Evolutionary conservation across 2,329 filamentous ascomycete genomes (phyloP).

Genomic region (Tolypocladium tropicale): DNA sequence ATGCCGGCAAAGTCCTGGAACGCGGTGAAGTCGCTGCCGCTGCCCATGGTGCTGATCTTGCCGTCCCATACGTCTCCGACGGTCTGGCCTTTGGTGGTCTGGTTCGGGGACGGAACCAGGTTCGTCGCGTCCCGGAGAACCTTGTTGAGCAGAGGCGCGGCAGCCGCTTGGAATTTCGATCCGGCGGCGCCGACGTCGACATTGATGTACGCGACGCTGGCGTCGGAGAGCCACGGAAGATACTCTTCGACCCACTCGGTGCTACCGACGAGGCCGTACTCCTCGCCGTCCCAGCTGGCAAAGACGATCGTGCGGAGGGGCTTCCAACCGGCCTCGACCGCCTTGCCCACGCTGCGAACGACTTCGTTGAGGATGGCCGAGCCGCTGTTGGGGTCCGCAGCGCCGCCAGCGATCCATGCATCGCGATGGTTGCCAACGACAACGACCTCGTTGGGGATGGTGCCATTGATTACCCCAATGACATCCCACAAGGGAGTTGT

Average conservation of each 20-base stretch:
- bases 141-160: slow-evolving; percentile 67
- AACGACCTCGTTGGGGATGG: slow-evolving; percentile 73
- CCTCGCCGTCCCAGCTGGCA: slow-evolving; percentile 72
- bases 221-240: slow-evolving; percentile 63
- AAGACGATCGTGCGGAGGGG: slow-evolving; percentile 84
- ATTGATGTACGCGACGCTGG: slow-evolving; percentile 76
- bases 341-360: slow-evolving; percentile 62
- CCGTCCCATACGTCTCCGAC: slow-evolving; percentile 60
- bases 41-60: slow-evolving; percentile 55
- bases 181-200: slow-evolving; percentile 67
- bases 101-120: slow-evolving; percentile 61
- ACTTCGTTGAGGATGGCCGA: slow-evolving; percentile 73
- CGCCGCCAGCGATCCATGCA: slow-evolving; percentile 80
- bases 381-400: slow-evolving; percentile 73
- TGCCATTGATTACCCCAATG: slow-evolving; percentile 85
- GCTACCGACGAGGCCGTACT: slow-evolving; percentile 77
- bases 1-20: slow-evolving; percentile 65
- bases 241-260: slow-evolving; percentile 94
- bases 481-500: slow-evolving; percentile 84
- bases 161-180: slow-evolving; percentile 50
- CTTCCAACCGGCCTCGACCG: slow-evolving; percentile 47
- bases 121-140: slow-evolving; percentile 57
- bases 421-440: slow-evolving; percentile 89
- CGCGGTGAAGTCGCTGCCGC: slow-evolving; percentile 64
- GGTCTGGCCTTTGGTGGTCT: slow-evolving; percentile 61